Evolutionary conservation across 1,284 basidiomycete genomes (phyloP).

Genomic region (Boletus hoseneyae): DNA sequence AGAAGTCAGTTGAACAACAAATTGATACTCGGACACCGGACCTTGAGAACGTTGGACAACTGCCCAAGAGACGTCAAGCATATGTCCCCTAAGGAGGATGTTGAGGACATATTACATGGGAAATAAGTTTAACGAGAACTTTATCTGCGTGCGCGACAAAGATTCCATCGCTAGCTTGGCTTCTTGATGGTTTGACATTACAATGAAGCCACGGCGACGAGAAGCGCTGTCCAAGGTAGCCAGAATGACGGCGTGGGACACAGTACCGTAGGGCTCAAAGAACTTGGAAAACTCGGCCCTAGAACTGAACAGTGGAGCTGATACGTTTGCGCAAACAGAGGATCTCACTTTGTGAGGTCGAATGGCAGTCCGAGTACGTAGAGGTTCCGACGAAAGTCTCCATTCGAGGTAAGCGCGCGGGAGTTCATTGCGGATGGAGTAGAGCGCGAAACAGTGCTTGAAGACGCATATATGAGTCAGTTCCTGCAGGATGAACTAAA

Average conservation of each 20-base stretch:
- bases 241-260: constrained; percentile 70
- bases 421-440: constrained; percentile 12
- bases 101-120: neutral
- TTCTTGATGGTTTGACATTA: constrained; percentile 69
- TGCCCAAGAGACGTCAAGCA: constrained; percentile 76
- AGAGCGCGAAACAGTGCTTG: constrained; percentile 35
- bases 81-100: constrained; percentile 49
- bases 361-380: constrained; percentile 79
- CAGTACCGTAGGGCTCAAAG: constrained; percentile 61
- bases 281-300: constrained; percentile 60
- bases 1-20: constrained; percentile 6
- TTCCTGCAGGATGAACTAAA: neutral
- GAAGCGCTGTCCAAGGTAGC: constrained; percentile 79
- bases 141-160: constrained; percentile 64
- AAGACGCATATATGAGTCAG: constrained; percentile 23
- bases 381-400: constrained; percentile 66
- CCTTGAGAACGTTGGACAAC: constrained; percentile 80
- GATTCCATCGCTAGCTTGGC: constrained; percentile 62
- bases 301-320: neutral
- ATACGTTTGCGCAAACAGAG: neutral
- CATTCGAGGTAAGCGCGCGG: constrained; percentile 26
- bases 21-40: constrained; percentile 22
- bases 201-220: constrained; percentile 72
- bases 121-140: constrained; percentile 32
- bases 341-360: constrained; percentile 63